These are phyloP conservation scores for Phytophthora palmivora DNA, from an alignment of 352 stramenopile genomes.

Conservation along the genomic window DNA sequence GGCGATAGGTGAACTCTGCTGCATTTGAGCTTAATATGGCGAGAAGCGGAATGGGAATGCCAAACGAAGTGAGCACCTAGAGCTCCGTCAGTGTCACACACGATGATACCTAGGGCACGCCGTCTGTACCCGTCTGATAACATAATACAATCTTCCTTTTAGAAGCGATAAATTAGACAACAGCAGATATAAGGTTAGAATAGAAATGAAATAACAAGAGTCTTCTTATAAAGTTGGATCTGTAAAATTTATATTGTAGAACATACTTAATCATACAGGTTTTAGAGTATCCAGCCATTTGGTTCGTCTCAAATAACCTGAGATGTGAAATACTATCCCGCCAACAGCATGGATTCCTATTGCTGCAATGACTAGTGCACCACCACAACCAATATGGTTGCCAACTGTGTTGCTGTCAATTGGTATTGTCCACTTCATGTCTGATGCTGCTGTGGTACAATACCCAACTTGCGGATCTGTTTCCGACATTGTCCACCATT, in stretches of 20 bases:
- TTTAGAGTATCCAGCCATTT: slow-evolving; percentile 2
- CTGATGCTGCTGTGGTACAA: slow-evolving; percentile 28
- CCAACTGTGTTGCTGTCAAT: slow-evolving; percentile 3
- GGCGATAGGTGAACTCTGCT: slow-evolving; percentile 17
- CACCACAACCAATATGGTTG: slow-evolving; percentile 1
- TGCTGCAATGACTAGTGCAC: background rate
- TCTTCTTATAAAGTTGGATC: too few relatives aligned
- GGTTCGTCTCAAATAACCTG: slow-evolving; percentile 1
- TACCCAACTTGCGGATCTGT: background rate
- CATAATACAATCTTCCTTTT: too few relatives aligned
- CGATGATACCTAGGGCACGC: slow-evolving; percentile 16
- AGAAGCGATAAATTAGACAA: too few relatives aligned
- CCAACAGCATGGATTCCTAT: slow-evolving; percentile 1
- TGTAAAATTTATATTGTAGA: too few relatives aligned
- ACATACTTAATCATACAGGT: background rate
- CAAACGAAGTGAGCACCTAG: too few relatives aligned
- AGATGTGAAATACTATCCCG: slow-evolving; percentile 2
- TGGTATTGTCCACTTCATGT: slow-evolving; percentile 3
- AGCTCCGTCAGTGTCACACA: slow-evolving; percentile 9
- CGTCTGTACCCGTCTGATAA: too few relatives aligned
- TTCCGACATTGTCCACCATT: slow-evolving; percentile 1
- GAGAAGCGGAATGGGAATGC: slow-evolving; percentile 26
- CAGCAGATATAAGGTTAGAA: too few relatives aligned
- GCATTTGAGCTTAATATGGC: slow-evolving; percentile 9
- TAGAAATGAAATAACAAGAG: too few relatives aligned